These are phyloP conservation scores for Phytophthora colocasiae DNA, from an alignment of 352 stramenopile species.

Conservation along the genomic window DNA sequence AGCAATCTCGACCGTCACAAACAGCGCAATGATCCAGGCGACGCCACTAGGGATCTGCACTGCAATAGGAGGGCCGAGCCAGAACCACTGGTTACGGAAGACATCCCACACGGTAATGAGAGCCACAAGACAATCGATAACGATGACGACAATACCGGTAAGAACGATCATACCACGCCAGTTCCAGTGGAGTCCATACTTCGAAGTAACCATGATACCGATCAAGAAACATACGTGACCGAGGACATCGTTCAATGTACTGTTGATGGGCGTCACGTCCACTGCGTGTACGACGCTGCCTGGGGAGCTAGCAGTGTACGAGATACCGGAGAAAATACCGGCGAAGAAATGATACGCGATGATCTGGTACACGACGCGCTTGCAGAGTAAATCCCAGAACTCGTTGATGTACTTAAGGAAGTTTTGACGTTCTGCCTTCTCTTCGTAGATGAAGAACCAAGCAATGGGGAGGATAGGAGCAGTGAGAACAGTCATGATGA, in stretches of 20 bases:
- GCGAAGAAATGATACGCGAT: constrained; percentile 49
- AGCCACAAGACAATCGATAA: constrained; percentile 34
- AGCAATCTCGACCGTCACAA: constrained; percentile 48
- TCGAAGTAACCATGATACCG: constrained; percentile 39
- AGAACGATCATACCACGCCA: constrained; percentile 43
- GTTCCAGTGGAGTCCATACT: constrained; percentile 49
- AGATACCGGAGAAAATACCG: constrained; percentile 45
- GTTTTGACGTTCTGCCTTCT: constrained; percentile 24
- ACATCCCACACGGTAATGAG: constrained; percentile 52
- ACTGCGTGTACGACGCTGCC: too few species aligned
- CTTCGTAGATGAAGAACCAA: constrained; percentile 47
- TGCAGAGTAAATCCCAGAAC: constrained; percentile 45
- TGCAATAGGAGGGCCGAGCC: constrained; percentile 31
- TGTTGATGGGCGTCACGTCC: constrained; percentile 37
- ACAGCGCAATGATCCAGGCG: constrained; percentile 41
- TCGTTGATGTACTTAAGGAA: constrained; percentile 38
- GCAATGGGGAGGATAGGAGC: constrained; percentile 31
- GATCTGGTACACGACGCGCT: constrained; percentile 50
- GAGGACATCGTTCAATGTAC: constrained; percentile 35
- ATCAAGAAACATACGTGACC: constrained; percentile 33
- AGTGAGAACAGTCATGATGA: constrained; percentile 38
- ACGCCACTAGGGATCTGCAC: constrained; percentile 40
- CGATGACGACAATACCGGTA: constrained; percentile 29
- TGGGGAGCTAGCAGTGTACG: constrained; percentile 38
- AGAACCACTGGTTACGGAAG: constrained; percentile 46